These are phyloP conservation scores for Leccinum incarnatum DNA, from an alignment of 768 basidiomycete species.

Conservation along the genomic window DNA sequence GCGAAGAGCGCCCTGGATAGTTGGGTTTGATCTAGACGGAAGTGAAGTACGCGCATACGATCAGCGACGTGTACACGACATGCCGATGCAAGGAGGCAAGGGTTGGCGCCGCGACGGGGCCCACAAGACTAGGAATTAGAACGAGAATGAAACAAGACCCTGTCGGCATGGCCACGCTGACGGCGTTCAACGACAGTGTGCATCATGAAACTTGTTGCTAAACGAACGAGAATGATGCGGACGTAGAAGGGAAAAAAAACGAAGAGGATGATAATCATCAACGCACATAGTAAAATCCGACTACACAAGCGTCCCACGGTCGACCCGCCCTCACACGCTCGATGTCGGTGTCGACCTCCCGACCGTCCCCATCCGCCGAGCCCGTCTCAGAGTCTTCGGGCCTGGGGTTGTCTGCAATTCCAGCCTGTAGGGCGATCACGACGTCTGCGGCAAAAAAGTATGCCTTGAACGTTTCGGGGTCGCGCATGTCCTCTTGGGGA, in stretches of 20 bases:
- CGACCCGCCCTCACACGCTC: slow-evolving; percentile 47
- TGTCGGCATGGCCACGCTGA: background rate
- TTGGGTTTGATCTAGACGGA: slow-evolving; percentile 69
- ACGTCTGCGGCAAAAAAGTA: slow-evolving; percentile 82
- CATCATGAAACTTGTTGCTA: background rate
- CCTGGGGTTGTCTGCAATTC: background rate
- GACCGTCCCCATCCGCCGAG: background rate
- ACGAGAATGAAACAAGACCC: background rate
- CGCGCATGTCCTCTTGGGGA: slow-evolving; percentile 70
- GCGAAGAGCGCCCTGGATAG: slow-evolving; percentile 86
- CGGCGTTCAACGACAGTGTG: background rate
- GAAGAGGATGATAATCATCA: background rate
- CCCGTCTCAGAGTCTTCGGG: background rate
- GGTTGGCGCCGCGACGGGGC: background rate
- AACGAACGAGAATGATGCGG: background rate
- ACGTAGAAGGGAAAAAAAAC: background rate
- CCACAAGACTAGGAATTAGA: background rate
- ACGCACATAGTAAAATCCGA: slow-evolving; percentile 77
- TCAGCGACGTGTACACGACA: slow-evolving; percentile 4
- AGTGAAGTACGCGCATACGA: background rate
- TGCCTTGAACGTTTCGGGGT: slow-evolving; percentile 55
- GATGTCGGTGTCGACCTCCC: slow-evolving; percentile 31
- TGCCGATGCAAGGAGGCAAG: background rate
- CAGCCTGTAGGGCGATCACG: slow-evolving; percentile 54
- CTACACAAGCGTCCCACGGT: slow-evolving; percentile 66